These are phyloP conservation scores for Ophiostoma sp. DNA, from an alignment of 2,329 filamentous ascomycete species.

Conservation along the genomic window DNA sequence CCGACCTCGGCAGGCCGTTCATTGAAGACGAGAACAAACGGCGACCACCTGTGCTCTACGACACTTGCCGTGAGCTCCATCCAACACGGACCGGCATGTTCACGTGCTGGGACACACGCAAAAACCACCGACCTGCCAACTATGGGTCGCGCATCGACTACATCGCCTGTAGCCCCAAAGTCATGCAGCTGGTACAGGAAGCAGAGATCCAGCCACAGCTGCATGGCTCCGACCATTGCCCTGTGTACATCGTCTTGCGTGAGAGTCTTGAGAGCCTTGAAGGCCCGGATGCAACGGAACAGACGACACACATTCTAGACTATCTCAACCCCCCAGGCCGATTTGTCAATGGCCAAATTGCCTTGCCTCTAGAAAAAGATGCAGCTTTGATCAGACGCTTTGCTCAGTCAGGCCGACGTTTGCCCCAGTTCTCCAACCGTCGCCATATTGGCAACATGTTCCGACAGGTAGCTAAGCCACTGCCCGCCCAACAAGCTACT, in stretches of 20 bases:
- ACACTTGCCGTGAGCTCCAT: conserved; percentile 77
- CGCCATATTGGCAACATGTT: conserved; percentile 94
- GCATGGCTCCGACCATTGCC: conserved; percentile 94
- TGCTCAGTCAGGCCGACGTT: conserved; percentile 71
- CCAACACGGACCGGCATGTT: conserved; percentile 82
- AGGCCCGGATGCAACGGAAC: conserved; percentile 35
- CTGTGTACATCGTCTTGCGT: conserved; percentile 72
- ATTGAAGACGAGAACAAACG: neutral
- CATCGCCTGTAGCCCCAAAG: conserved; percentile 71
- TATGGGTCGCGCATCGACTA: conserved; percentile 93
- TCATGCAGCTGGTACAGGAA: conserved; percentile 66
- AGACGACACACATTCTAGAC: conserved; percentile 54
- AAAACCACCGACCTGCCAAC: conserved; percentile 93
- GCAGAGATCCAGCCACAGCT: conserved; percentile 84
- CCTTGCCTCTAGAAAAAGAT: conserved; percentile 12
- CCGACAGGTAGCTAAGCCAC: conserved; percentile 18
- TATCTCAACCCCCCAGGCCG: conserved; percentile 71
- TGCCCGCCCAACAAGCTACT: neutral
- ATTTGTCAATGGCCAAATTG: conserved; percentile 54
- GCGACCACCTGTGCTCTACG: conserved; percentile 62
- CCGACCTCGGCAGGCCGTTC: conserved; percentile 9
- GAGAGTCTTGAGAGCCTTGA: conserved; percentile 50
- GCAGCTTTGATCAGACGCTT: conserved; percentile 41
- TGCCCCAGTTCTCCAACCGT: conserved; percentile 81
- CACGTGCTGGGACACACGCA: conserved; percentile 93